Conservation (phyloP, 2,329 filamentous ascomycete genomes). For the Aspergillus aculeatinus region DNA sequence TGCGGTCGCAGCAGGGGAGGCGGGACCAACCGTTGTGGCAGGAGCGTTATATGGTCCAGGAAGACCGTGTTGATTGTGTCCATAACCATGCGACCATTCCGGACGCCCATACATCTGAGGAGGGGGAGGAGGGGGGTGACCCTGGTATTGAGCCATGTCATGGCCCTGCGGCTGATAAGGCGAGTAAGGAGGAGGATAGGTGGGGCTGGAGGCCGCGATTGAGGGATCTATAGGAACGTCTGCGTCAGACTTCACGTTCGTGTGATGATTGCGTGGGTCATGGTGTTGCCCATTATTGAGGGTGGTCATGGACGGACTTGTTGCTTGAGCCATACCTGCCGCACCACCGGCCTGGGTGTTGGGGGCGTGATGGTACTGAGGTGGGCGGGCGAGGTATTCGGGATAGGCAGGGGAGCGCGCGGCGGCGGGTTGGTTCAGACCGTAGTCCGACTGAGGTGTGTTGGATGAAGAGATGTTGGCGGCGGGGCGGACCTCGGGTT, state of each 20-base stretch:
- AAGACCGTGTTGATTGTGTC: slow-evolving; percentile 48
- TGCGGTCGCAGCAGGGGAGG: slow-evolving; percentile 60
- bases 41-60: slow-evolving; percentile 51
- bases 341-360: slow-evolving; percentile 70
- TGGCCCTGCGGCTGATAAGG: slow-evolving; percentile 79
- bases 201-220: slow-evolving; percentile 89
- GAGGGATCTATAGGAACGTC: slow-evolving; percentile 99
- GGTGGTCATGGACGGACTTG: slow-evolving; percentile 89
- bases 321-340: slow-evolving; percentile 96
- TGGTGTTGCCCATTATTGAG: slow-evolving; percentile 74
- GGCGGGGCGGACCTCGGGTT: slow-evolving; percentile 71
- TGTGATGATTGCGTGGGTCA: slow-evolving; percentile 66
- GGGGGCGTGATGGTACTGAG: slow-evolving; percentile 71
- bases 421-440: slow-evolving; percentile 68
- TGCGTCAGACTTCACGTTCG: slow-evolving; percentile 81
- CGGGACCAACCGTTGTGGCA: slow-evolving; percentile 59
- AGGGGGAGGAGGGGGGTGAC: slow-evolving; percentile 46
- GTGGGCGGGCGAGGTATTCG: slow-evolving; percentile 77
- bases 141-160: slow-evolving; percentile 75
- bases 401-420: slow-evolving; percentile 82
- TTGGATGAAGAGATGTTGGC: slow-evolving; percentile 72
- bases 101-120: slow-evolving; percentile 50
- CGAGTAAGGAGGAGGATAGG: slow-evolving; percentile 83
- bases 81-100: slow-evolving; percentile 48
- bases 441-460: slow-evolving; percentile 88